Percentiles rank a stretch among this genome's conserved stretches.
These are phyloP conservation scores for Choanephora cucurbitarum DNA, from an alignment of 371 early-diverging fungal species.

Conservation along the genomic window DNA sequence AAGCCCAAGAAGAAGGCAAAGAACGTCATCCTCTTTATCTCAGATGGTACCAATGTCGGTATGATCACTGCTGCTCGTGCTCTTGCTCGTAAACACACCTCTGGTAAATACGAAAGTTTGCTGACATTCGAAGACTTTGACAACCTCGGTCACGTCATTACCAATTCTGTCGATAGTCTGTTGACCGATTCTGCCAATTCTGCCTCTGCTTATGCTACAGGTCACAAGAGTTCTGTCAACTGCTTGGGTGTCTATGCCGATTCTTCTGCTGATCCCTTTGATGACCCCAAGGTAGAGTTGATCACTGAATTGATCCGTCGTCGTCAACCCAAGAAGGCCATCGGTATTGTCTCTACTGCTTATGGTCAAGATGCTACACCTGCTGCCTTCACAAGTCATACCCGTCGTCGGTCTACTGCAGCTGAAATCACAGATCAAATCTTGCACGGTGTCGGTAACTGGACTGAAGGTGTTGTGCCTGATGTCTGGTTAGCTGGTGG, in stretches of 20 bases:
- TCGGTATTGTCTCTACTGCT: slow-evolving; percentile 78
- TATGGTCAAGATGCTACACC: slow-evolving; percentile 74
- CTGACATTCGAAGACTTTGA: slow-evolving; percentile 67
- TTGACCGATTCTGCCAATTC: slow-evolving; percentile 81
- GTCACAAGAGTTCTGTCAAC: slow-evolving; percentile 66
- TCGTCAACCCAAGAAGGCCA: slow-evolving; percentile 64
- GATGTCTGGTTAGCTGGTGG: slow-evolving; percentile 76
- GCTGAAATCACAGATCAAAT: slow-evolving; percentile 66
- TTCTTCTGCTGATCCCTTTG: slow-evolving; percentile 52
- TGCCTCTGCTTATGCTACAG: slow-evolving; percentile 70
- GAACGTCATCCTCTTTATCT: slow-evolving; percentile 74
- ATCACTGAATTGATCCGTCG: slow-evolving; percentile 73
- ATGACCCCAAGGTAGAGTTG: slow-evolving; percentile 67
- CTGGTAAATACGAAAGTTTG: slow-evolving; percentile 59
- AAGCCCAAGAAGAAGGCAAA: slow-evolving; percentile 65
- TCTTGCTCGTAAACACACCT: slow-evolving; percentile 55
- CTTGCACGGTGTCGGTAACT: slow-evolving; percentile 55
- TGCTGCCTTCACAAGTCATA: slow-evolving; percentile 68
- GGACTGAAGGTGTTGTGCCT: slow-evolving; percentile 36
- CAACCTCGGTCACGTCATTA: slow-evolving; percentile 66
- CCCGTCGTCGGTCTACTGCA: slow-evolving; percentile 54
- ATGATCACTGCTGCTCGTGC: slow-evolving; percentile 67
- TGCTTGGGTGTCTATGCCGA: slow-evolving; percentile 70
- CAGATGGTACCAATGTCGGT: slow-evolving; percentile 71
- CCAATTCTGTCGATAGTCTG: slow-evolving; percentile 72